Percentiles rank a stretch among this genome's conserved stretches.
These are phyloP conservation scores for Podaxis sp. DNA, from an alignment of 768 basidiomycete species.

Conservation along the genomic window DNA sequence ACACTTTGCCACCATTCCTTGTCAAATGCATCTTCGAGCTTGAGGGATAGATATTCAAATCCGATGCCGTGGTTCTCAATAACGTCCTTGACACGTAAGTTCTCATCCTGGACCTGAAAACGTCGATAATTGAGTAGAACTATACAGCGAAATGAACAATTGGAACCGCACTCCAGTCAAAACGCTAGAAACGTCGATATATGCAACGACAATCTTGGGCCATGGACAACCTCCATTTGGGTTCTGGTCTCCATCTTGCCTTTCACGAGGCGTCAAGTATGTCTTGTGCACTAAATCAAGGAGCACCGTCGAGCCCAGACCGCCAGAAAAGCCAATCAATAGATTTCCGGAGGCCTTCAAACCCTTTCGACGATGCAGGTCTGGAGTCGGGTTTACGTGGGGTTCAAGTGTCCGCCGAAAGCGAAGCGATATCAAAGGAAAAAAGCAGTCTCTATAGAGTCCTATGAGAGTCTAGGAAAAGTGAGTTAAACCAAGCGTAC, in stretches of 20 bases:
- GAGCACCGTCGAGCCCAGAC: constrained; percentile 71
- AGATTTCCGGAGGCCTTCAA: constrained; percentile 71
- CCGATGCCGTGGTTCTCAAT: constrained; percentile 25
- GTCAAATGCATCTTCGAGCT: constrained; percentile 77
- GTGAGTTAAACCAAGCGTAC: constrained; percentile 36
- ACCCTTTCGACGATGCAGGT: constrained; percentile 41
- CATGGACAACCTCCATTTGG: constrained; percentile 48
- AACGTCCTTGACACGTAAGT: constrained; percentile 46
- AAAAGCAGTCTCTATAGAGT: constrained; percentile 50
- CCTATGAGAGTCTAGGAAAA: neutral
- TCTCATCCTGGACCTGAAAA: constrained; percentile 50
- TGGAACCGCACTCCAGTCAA: constrained; percentile 54
- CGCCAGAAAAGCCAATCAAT: constrained; percentile 74
- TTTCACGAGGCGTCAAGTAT: constrained; percentile 44
- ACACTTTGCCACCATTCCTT: constrained; percentile 60
- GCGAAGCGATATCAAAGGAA: constrained; percentile 57
- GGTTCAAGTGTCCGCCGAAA: constrained; percentile 70
- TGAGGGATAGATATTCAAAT: constrained; percentile 60
- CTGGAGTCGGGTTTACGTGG: constrained; percentile 42
- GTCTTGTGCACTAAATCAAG: constrained; percentile 64
- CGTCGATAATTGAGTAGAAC: constrained; percentile 16
- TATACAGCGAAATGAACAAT: constrained; percentile 1
- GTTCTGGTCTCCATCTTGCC: constrained; percentile 50
- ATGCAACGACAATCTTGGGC: constrained; percentile 8
- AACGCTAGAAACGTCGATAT: constrained; percentile 67